A percentile compares a stretch with the other conserved stretches of the same genome.
Conservation (phyloP, 192 early-diverging fungal genomes). For the Coemansia sp. region DNA sequence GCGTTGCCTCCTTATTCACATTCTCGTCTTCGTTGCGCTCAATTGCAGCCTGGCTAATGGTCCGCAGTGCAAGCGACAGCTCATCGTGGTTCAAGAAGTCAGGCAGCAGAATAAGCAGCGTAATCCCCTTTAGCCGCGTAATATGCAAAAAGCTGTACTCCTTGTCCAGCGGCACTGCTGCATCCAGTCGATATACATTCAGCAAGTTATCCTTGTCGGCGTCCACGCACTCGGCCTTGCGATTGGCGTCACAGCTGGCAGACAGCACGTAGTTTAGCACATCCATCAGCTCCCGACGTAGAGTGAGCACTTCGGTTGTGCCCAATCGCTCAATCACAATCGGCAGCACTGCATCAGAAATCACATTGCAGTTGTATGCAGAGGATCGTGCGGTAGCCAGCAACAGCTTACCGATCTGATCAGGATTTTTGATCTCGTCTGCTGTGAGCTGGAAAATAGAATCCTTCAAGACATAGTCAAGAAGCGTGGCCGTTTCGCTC, state of each 20-base stretch:
- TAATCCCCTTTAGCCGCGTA: slow-evolving; percentile 69
- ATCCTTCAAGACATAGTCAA: slow-evolving; percentile 59
- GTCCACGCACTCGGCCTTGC: slow-evolving; percentile 56
- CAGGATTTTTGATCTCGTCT: slow-evolving; percentile 66
- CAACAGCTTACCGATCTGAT: slow-evolving; percentile 64
- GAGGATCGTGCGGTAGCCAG: slow-evolving; percentile 56
- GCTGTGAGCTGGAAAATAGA: slow-evolving; percentile 56
- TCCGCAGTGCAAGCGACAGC: slow-evolving; percentile 34
- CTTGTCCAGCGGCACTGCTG: slow-evolving; percentile 60
- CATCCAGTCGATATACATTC: slow-evolving; percentile 64
- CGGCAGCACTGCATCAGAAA: slow-evolving; percentile 63
- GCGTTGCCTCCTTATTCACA: slow-evolving; percentile 51
- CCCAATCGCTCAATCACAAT: slow-evolving; percentile 61
- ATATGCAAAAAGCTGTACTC: slow-evolving; percentile 74
- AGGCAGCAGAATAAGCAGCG: slow-evolving; percentile 59
- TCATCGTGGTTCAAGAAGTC: slow-evolving; percentile 61
- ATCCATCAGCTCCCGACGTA: slow-evolving; percentile 60
- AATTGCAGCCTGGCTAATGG: slow-evolving; percentile 37
- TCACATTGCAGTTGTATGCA: slow-evolving; percentile 48
- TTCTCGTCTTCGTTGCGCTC: slow-evolving; percentile 51
- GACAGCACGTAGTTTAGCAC: slow-evolving; percentile 72
- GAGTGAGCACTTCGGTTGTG: slow-evolving; percentile 53
- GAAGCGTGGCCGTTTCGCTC: slow-evolving; percentile 18
- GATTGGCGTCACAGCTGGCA: slow-evolving; percentile 53
- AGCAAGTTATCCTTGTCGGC: slow-evolving; percentile 76